phyloP scores from a whole-genome alignment of 1,284 basidiomycete species.

The Moesziomyces parantarcticus region DNA sequence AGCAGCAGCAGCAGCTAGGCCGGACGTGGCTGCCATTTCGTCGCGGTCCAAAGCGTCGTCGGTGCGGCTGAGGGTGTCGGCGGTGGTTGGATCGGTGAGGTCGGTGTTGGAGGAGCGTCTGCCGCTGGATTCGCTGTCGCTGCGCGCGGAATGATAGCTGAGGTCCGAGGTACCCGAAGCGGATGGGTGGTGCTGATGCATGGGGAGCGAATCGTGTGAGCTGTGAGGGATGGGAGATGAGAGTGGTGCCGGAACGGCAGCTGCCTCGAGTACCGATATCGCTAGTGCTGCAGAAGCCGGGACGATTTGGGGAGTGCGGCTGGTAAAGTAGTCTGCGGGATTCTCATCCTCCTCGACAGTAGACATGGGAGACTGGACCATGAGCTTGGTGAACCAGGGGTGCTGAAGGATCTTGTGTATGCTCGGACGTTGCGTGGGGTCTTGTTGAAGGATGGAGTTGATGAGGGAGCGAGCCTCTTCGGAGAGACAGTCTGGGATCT shows the following conservation, averaged over 20 bases:
- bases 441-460: slow-evolving; percentile 80
- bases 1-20: slow-evolving; percentile 2
- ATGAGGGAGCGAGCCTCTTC: slow-evolving; percentile 87
- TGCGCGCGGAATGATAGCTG: slow-evolving; percentile 54
- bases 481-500: slow-evolving; percentile 82
- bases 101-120: slow-evolving; percentile 51
- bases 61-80: slow-evolving; percentile 36
- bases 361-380: slow-evolving; percentile 48
- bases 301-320: background rate
- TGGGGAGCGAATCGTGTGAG: background rate
- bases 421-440: slow-evolving; percentile 79
- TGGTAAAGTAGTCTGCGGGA: slow-evolving; percentile 22
- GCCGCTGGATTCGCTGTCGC: slow-evolving; percentile 59
- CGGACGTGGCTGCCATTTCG: background rate
- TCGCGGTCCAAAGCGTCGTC: slow-evolving; percentile 12
- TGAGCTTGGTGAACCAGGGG: slow-evolving; percentile 78
- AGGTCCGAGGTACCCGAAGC: slow-evolving; percentile 49
- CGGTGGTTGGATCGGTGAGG: slow-evolving; percentile 48
- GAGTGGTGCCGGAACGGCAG: background rate
- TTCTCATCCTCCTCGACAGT: slow-evolving; percentile 51
- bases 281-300: background rate
- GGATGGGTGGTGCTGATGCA: slow-evolving; percentile 33
- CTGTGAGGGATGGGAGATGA: background rate
- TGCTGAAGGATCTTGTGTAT: slow-evolving; percentile 89
- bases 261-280: background rate